These are phyloP conservation scores for Pinus albicaulis DNA, from an alignment of 75 land plant genomes.

Conservation along the genomic window DNA sequence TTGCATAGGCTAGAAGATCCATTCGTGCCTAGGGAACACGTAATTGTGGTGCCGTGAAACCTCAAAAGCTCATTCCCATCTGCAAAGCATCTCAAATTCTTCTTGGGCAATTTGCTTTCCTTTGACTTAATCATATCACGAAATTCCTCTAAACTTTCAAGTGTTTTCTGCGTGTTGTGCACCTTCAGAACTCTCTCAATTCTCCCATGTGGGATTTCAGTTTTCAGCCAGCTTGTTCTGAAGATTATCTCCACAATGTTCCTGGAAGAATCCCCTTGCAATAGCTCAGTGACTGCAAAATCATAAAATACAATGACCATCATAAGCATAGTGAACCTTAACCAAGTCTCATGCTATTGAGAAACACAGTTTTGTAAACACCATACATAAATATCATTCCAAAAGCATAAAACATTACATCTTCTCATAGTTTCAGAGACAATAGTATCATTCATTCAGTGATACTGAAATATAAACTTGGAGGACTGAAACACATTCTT, in stretches of 20 bases:
- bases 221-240: constrained; percentile 77
- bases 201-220: constrained; percentile 45
- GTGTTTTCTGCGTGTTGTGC: constrained; percentile 74
- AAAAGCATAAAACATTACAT: too few relatives aligned
- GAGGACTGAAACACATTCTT: too few relatives aligned
- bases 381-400: too few relatives aligned
- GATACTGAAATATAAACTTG: too few relatives aligned
- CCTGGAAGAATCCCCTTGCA: constrained; percentile 85
- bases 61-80: constrained; percentile 89
- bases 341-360: too few relatives aligned
- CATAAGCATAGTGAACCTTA: too few relatives aligned
- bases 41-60: constrained; percentile 69
- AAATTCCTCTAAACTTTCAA: constrained; percentile 77
- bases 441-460: too few relatives aligned
- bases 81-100: constrained; percentile 81
- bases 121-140: constrained; percentile 69
- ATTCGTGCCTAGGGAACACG: constrained; percentile 61
- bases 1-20: constrained; percentile 65
- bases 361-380: too few relatives aligned
- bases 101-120: constrained; percentile 78
- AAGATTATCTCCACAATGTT: constrained; percentile 94
- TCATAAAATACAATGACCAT: constrained; percentile 6
- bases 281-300: constrained; percentile 72
- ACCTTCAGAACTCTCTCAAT: constrained; percentile 83
- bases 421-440: too few relatives aligned